These are phyloP conservation scores for Stephanodiscus minutulus DNA, from an alignment of 108 stramenopile genomes.

Conservation along the genomic window DNA sequence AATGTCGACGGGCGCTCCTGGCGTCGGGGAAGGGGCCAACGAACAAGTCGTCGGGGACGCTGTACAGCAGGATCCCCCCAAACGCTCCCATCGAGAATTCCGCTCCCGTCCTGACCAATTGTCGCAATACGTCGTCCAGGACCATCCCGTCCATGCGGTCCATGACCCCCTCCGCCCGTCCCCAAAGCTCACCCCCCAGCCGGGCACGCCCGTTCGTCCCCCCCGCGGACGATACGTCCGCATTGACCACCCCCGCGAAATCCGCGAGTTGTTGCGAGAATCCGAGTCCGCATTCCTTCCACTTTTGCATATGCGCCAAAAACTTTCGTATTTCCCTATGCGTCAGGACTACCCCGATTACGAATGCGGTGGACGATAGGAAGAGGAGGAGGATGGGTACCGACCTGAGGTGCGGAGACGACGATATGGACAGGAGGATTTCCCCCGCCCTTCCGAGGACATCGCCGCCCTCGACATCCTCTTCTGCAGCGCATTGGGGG, in stretches of 20 bases:
- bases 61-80: slow-evolving; percentile 35
- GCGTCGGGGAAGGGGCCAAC: background rate
- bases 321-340: background rate
- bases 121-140: slow-evolving; percentile 28
- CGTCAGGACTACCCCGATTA: slow-evolving; percentile 19
- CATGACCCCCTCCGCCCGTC: background rate
- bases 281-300: background rate
- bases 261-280: background rate
- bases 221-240: background rate
- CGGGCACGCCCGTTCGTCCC: background rate
- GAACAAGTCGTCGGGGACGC: slow-evolving; percentile 31
- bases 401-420: slow-evolving; percentile 33
- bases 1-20: slow-evolving; percentile 16
- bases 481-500: background rate
- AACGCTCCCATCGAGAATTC: slow-evolving; percentile 15
- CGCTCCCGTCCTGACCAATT: slow-evolving; percentile 4
- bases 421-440: slow-evolving; percentile 6
- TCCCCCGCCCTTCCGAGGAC: background rate
- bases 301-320: background rate
- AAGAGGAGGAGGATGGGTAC: slow-evolving; percentile 22
- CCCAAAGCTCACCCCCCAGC: background rate
- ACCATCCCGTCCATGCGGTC: slow-evolving; percentile 29
- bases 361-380: slow-evolving; percentile 27
- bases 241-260: background rate
- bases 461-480: background rate